phyloP scores from a whole-genome alignment of 768 basidiomycete genomes.

The Lactarius indigo region DNA sequence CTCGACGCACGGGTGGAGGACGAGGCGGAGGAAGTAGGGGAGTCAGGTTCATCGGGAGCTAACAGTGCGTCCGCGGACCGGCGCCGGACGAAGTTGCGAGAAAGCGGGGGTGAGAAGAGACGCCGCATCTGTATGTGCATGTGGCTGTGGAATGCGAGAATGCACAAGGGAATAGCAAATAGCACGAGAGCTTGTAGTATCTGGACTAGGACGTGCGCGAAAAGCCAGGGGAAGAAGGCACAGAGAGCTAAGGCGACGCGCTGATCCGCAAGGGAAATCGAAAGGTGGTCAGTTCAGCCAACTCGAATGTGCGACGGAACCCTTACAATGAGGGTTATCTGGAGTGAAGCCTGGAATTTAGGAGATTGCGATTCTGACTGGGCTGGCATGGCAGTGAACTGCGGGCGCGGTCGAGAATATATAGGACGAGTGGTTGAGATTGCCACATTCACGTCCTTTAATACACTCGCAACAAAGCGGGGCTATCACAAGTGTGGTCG shows the following conservation, averaged over 20 bases:
- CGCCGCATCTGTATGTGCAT: background rate
- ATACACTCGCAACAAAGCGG: background rate
- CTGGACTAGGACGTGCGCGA: background rate
- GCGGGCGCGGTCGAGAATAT: background rate
- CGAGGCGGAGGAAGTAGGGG: no score
- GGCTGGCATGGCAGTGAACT: background rate
- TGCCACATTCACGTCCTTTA: background rate
- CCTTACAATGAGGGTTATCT: slow-evolving; percentile 8
- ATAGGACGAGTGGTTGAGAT: background rate
- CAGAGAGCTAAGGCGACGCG: background rate
- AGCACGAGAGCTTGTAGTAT: background rate
- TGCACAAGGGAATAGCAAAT: slow-evolving; percentile 7
- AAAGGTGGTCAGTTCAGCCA: slow-evolving; percentile 1
- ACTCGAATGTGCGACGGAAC: background rate
- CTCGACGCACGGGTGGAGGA: background rate
- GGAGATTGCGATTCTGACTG: slow-evolving; percentile 2
- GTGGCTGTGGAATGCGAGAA: slow-evolving; percentile 8
- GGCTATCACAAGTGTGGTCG: background rate
- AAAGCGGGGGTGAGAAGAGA: background rate
- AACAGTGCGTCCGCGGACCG: background rate
- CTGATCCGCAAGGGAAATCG: background rate
- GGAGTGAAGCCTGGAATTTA: background rate
- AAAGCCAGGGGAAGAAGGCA: background rate
- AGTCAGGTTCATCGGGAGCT: no score
- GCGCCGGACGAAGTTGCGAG: background rate